Conservation (phyloP, 2,329 filamentous ascomycete species). For the Lasiodiplodia citricola region DNA sequence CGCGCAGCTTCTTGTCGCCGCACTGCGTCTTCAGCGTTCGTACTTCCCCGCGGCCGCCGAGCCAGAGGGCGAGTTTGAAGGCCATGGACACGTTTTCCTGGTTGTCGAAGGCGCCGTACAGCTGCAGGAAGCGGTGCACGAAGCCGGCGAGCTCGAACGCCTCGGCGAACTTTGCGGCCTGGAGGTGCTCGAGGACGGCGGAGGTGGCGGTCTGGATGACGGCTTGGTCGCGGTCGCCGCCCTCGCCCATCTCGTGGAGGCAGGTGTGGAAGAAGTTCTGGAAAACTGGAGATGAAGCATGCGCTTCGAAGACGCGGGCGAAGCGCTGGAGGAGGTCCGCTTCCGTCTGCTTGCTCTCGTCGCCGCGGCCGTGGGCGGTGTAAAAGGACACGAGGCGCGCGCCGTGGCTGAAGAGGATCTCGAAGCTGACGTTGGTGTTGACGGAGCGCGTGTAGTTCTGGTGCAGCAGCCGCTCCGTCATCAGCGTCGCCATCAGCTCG, state of each 20-base stretch:
- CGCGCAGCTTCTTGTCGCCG: conserved; percentile 41
- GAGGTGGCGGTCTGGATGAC: conserved; percentile 38
- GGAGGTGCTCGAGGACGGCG: conserved; percentile 34
- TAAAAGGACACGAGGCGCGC: conserved; percentile 39
- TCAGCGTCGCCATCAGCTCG: conserved; percentile 50
- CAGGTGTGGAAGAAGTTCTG: conserved; percentile 39
- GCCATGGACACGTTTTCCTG: conserved; percentile 42
- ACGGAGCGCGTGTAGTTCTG: conserved; percentile 37
- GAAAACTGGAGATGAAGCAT: conserved; percentile 34
- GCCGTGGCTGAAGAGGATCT: conserved; percentile 37
- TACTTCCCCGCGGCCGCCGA: conserved; percentile 34
- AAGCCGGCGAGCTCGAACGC: conserved; percentile 40
- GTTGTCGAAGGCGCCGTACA: conserved; percentile 39
- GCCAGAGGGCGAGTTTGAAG: conserved; percentile 41
- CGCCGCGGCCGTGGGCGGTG: conserved; percentile 32
- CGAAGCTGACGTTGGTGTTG: conserved; percentile 45
- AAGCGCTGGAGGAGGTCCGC: conserved; percentile 33
- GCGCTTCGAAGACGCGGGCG: conserved; percentile 35
- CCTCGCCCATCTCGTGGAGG: conserved; percentile 35
- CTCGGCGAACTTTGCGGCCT: conserved; percentile 38
- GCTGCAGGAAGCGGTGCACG: conserved; percentile 38
- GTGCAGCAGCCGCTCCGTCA: conserved; percentile 42
- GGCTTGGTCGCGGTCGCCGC: conserved; percentile 24
- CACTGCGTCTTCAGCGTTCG: conserved; percentile 28
- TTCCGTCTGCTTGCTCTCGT: conserved; percentile 36